A percentile compares a stretch with the other conserved stretches of the same genome.
phyloP scores from a whole-genome alignment of 768 basidiomycete genomes.

The Butyriboletus loyo region DNA sequence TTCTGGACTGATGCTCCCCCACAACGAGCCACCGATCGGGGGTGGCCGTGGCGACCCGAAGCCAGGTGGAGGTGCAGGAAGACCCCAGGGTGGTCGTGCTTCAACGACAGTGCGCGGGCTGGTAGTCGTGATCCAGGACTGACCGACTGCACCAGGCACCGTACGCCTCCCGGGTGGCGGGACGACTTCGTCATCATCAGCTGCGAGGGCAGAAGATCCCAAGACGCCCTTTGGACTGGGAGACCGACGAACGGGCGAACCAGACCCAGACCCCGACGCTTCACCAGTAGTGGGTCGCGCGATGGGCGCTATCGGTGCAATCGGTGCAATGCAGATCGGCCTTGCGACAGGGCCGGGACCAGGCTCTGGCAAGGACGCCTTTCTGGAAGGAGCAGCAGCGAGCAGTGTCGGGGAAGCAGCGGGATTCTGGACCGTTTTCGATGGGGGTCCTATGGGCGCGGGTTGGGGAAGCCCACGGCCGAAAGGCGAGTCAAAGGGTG shows the following conservation, averaged over 20 bases:
- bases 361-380: constrained; percentile 41
- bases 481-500: constrained; percentile 52
- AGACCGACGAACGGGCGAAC: constrained; percentile 51
- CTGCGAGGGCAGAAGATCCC: constrained; percentile 73
- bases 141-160: constrained; percentile 40
- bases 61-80: constrained; percentile 34
- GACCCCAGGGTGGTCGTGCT: constrained; percentile 46
- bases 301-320: constrained; percentile 65
- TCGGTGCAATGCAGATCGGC: constrained; percentile 30
- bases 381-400: constrained; percentile 47
- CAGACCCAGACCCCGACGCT: constrained; percentile 52
- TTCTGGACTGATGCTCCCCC: constrained; percentile 39
- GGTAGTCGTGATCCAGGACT: constrained; percentile 46
- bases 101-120: constrained; percentile 45
- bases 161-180: constrained; percentile 45
- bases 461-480: constrained; percentile 41
- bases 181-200: constrained; percentile 81
- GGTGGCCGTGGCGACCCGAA: constrained; percentile 36
- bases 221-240: constrained; percentile 63
- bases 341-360: constrained; percentile 62
- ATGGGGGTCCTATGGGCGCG: constrained; percentile 57
- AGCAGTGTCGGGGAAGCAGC: constrained; percentile 39
- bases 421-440: constrained; percentile 34
- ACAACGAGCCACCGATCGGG: constrained; percentile 36
- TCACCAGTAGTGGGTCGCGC: constrained; percentile 44